These are phyloP conservation scores for Morella rubra DNA, from an alignment of 306 rosid species.

Conservation along the genomic window DNA sequence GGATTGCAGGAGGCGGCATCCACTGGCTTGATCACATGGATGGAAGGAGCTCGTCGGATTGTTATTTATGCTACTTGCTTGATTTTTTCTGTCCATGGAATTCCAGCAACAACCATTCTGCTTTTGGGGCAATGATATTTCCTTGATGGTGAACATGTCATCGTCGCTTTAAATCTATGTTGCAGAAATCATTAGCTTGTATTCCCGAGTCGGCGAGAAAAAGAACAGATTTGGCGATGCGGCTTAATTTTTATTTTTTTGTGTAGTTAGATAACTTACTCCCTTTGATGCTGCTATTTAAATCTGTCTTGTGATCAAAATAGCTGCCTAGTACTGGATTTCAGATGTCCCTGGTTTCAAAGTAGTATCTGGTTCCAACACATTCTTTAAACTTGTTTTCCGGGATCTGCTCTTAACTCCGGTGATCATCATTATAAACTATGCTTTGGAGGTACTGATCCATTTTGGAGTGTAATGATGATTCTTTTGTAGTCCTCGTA, in stretches of 20 bases:
- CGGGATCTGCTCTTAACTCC: background rate
- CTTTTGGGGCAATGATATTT: conserved; percentile 28
- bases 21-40: conserved; percentile 57
- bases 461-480: background rate
- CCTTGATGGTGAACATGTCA: conserved; percentile 34
- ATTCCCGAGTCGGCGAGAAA: conserved; percentile 40
- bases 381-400: background rate
- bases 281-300: conserved; percentile 10
- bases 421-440: background rate
- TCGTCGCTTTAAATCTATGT: conserved; percentile 21
- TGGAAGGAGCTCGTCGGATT: conserved; percentile 36
- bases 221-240: conserved; percentile 37
- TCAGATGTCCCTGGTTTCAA: background rate
- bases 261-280: conserved; percentile 23
- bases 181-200: conserved; percentile 23
- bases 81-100: conserved; percentile 59
- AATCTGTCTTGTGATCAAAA: conserved; percentile 1
- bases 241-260: conserved; percentile 33
- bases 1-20: conserved; percentile 85
- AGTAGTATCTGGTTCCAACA: background rate
- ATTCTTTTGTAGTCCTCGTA: background rate
- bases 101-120: conserved; percentile 39
- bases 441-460: background rate
- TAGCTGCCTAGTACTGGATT: background rate
- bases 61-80: conserved; percentile 51